Conservation (phyloP, 2,329 filamentous ascomycete species). For the Colletotrichum endophyticum region DNA sequence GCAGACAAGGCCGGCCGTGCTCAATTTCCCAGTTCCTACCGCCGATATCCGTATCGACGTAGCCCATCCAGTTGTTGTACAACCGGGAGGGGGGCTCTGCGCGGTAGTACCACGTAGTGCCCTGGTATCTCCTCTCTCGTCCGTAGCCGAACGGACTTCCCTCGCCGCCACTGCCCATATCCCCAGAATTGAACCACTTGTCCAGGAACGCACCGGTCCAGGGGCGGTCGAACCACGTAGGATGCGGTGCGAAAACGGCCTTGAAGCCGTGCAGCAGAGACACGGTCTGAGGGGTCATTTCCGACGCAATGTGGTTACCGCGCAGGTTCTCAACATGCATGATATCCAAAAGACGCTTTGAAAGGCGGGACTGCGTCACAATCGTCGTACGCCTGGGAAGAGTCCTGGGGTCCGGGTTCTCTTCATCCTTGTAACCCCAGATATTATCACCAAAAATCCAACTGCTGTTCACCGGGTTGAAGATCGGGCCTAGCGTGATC, state of each 20-base stretch:
- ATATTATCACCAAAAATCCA: slow-evolving; percentile 75
- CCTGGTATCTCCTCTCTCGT: slow-evolving; percentile 60
- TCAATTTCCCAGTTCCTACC: slow-evolving; percentile 60
- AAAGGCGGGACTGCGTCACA: slow-evolving; percentile 77
- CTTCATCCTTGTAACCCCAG: slow-evolving; percentile 65
- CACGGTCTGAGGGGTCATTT: slow-evolving; percentile 79
- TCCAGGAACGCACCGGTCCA: slow-evolving; percentile 63
- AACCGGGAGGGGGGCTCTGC: slow-evolving; percentile 61
- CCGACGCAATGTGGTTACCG: slow-evolving; percentile 78
- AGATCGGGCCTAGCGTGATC: slow-evolving; percentile 77
- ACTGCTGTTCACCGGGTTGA: slow-evolving; percentile 73
- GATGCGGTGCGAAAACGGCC: slow-evolving; percentile 78
- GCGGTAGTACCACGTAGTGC: slow-evolving; percentile 66
- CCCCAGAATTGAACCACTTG: slow-evolving; percentile 65
- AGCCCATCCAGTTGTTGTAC: slow-evolving; percentile 69
- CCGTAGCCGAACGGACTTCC: slow-evolving; percentile 66
- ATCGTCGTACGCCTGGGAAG: slow-evolving; percentile 78
- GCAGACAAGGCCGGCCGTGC: slow-evolving; percentile 62
- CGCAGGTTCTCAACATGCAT: slow-evolving; percentile 80
- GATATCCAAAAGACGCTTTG: slow-evolving; percentile 71
- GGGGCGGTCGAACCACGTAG: slow-evolving; percentile 78
- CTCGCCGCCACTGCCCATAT: slow-evolving; percentile 56
- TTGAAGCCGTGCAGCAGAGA: slow-evolving; percentile 81
- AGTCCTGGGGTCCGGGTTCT: slow-evolving; percentile 52
- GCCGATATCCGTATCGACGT: slow-evolving; percentile 60